These are phyloP conservation scores for Neurospora sp. DNA, from an alignment of 495 filamentous ascomycete species.

Conservation along the genomic window DNA sequence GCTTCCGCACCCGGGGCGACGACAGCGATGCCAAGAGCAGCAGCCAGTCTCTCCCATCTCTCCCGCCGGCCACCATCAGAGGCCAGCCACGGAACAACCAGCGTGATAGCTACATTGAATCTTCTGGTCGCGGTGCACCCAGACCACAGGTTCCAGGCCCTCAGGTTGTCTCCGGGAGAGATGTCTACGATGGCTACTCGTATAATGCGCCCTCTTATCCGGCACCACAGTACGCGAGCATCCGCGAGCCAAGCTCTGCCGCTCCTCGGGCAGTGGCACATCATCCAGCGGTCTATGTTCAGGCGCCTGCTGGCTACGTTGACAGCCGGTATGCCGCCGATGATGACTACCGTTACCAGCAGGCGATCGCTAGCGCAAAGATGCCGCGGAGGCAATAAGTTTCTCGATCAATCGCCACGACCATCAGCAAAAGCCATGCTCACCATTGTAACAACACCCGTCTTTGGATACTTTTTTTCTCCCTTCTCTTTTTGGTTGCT, in stretches of 20 bases:
- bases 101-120: conserved; percentile 28
- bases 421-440: not conserved
- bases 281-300: conserved; percentile 18
- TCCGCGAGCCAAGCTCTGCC: conserved; percentile 9
- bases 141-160: conserved; percentile 11
- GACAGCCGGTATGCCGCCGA: conserved; percentile 4
- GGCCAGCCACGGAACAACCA: conserved; percentile 7
- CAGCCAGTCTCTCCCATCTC: conserved; percentile 2
- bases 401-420: not conserved
- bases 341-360: conserved; percentile 13
- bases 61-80: conserved; percentile 6
- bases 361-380: not conserved
- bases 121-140: conserved; percentile 19
- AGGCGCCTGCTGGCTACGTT: not conserved
- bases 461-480: not conserved
- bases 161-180: conserved; percentile 2
- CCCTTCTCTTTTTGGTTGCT: not conserved
- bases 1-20: conserved; percentile 15
- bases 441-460: not conserved
- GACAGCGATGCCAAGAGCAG: conserved; percentile 24
- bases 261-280: conserved; percentile 5
- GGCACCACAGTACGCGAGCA: conserved; percentile 9
- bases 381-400: not conserved
- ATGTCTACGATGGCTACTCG: conserved; percentile 6
- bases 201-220: conserved; percentile 8